These are phyloP conservation scores for Sarcodon sp. DNA, from an alignment of 768 basidiomycete species.

Conservation along the genomic window DNA sequence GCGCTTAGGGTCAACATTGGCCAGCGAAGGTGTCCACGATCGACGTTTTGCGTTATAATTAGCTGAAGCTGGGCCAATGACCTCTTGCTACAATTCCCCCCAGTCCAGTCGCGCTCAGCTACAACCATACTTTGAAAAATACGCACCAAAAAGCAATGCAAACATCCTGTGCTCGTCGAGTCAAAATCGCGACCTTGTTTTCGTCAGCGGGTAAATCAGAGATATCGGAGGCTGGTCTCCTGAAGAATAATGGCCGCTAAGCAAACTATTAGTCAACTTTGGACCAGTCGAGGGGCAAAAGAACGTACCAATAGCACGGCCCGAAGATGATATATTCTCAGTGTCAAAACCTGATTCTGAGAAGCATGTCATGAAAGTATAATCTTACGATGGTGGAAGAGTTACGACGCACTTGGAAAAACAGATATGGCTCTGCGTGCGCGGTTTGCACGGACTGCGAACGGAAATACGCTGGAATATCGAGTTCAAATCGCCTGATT, in stretches of 20 bases:
- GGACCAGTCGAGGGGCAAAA: too few species aligned
- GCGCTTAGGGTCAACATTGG: constrained; percentile 2
- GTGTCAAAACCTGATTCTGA: constrained; percentile 7
- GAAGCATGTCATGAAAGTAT: too few species aligned
- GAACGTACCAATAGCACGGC: constrained; percentile 6
- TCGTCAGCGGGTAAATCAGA: not conserved
- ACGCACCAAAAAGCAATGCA: constrained; percentile 3
- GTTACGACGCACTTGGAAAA: not conserved
- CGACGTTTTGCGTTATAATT: not conserved
- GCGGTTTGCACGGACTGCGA: constrained; percentile 7
- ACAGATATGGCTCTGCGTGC: constrained; percentile 8
- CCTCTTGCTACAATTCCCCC: constrained; percentile 8
- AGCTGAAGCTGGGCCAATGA: constrained; percentile 7
- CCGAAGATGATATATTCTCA: constrained; percentile 5
- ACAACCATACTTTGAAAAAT: not conserved
- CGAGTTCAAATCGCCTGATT: constrained; percentile 9
- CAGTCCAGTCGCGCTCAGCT: too few species aligned
- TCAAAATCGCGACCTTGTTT: not conserved
- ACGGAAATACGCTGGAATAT: constrained; percentile 8
- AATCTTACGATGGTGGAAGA: too few species aligned
- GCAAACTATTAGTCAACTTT: not conserved
- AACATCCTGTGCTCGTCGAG: not conserved
- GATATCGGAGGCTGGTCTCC: not conserved
- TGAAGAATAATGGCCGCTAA: not conserved
- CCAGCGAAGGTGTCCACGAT: constrained; percentile 5